Percentiles rank a stretch among this genome's conserved stretches.
Evolutionary conservation across 1,284 basidiomycete species (phyloP).

Genomic region (Tilletia setariae): DNA sequence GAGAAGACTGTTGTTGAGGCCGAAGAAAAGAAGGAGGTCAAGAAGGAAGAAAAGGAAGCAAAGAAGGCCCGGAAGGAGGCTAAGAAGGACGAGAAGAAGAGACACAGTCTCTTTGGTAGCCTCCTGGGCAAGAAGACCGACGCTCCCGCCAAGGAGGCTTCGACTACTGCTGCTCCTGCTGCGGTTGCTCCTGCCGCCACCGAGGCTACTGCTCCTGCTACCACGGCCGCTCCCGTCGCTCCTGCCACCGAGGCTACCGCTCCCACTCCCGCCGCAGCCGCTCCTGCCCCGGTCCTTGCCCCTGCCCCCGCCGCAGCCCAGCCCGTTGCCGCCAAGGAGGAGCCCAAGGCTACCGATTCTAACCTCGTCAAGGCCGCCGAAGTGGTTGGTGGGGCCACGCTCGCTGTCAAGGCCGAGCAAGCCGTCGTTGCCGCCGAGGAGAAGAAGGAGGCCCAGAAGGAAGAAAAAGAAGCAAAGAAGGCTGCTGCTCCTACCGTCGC

Average conservation of each 20-base stretch:
- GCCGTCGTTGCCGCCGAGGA: neutral
- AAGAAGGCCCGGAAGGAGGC: neutral
- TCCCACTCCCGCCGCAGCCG: neutral
- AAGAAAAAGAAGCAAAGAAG: too few species aligned
- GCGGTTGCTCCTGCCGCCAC: neutral
- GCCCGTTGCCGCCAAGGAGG: neutral
- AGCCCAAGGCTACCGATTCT: neutral
- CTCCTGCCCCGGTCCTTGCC: neutral
- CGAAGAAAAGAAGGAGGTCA: neutral
- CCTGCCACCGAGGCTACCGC: neutral
- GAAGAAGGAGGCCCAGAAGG: neutral
- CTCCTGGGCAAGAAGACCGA: too few species aligned
- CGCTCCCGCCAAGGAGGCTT: neutral
- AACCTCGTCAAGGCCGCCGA: slow-evolving; percentile 6
- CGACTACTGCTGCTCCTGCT: neutral
- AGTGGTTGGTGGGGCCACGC: neutral
- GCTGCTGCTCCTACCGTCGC: neutral
- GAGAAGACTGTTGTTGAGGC: neutral
- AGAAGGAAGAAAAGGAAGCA: neutral
- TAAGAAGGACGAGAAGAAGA: neutral
- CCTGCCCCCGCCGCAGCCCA: neutral
- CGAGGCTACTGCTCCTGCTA: too few species aligned
- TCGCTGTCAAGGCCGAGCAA: neutral
- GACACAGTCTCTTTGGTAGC: neutral
- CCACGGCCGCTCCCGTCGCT: too few species aligned